These are phyloP conservation scores for Rhodomyrtus psidioides DNA, from an alignment of 441 rosid species.

Conservation along the genomic window DNA sequence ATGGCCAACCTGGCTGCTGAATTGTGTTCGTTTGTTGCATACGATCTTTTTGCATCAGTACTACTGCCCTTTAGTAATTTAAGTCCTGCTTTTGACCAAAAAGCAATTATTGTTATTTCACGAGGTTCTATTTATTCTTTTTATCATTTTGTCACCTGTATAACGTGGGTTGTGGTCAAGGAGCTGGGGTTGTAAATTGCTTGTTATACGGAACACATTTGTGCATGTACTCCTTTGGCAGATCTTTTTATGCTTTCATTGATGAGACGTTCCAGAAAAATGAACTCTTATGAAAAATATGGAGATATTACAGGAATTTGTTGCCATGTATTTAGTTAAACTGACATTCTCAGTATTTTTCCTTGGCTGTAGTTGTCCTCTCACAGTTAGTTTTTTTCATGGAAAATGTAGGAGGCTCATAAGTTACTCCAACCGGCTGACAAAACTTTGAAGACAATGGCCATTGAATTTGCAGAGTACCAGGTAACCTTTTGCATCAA, in stretches of 20 bases:
- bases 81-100: background rate
- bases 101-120: background rate
- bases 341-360: background rate
- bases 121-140: background rate
- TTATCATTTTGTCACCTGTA: background rate
- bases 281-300: background rate
- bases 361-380: background rate
- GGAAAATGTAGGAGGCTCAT: slow-evolving; percentile 64
- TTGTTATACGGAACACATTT: background rate
- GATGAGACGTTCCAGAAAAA: background rate
- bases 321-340: background rate
- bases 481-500: slow-evolving; percentile 39
- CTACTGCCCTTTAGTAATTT: background rate
- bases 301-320: background rate
- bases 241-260: background rate
- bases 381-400: background rate
- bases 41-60: background rate
- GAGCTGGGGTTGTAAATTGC: background rate
- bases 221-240: background rate
- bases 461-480: slow-evolving; percentile 92
- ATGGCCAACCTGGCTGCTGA: background rate
- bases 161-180: background rate
- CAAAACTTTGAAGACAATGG: slow-evolving; percentile 80
- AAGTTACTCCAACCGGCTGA: slow-evolving; percentile 89
- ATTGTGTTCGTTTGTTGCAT: background rate